Evolutionary conservation across 352 stramenopile genomes (phyloP).

Genomic region (Plasmopara viticola): DNA sequence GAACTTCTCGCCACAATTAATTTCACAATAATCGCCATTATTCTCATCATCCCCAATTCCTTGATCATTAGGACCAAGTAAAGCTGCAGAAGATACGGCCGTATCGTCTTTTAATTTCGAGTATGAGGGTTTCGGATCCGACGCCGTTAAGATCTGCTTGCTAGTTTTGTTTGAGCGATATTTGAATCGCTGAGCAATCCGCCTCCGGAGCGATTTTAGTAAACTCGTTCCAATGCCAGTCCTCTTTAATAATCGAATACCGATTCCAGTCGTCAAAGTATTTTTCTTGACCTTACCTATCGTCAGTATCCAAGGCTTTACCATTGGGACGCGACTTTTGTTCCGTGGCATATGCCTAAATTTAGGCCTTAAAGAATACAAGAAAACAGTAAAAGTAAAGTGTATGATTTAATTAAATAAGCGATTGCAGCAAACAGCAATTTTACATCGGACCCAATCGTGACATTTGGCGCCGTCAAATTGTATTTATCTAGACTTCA

Average conservation of each 20-base stretch:
- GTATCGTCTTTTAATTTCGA: slow-evolving; percentile 1
- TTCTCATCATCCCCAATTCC: slow-evolving; percentile 15
- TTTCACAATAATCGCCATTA: neutral
- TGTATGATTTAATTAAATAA: no score
- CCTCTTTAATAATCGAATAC: slow-evolving; percentile 9
- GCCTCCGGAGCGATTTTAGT: slow-evolving; percentile 16
- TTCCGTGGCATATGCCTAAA: no score
- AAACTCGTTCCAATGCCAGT: slow-evolving; percentile 11
- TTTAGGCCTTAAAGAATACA: no score
- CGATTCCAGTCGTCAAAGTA: slow-evolving; percentile 5
- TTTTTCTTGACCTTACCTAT: slow-evolving; percentile 9
- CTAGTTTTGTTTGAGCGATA: slow-evolving; percentile 4
- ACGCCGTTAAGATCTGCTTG: neutral
- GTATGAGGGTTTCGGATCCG: neutral
- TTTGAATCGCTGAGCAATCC: slow-evolving; percentile 11
- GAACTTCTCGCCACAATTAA: neutral
- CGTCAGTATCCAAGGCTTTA: slow-evolving; percentile 16
- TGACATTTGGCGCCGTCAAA: no score
- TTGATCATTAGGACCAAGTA: slow-evolving; percentile 12
- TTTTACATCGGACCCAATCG: no score
- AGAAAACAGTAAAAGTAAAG: no score
- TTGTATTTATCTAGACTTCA: no score
- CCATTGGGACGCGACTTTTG: slow-evolving; percentile 6
- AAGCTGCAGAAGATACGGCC: slow-evolving; percentile 15
- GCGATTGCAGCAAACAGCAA: no score